Percentiles rank a stretch among this genome's conserved stretches.
These are phyloP conservation scores for Clonostachys byssicola DNA, from an alignment of 2,329 filamentous ascomycete species.

Conservation along the genomic window DNA sequence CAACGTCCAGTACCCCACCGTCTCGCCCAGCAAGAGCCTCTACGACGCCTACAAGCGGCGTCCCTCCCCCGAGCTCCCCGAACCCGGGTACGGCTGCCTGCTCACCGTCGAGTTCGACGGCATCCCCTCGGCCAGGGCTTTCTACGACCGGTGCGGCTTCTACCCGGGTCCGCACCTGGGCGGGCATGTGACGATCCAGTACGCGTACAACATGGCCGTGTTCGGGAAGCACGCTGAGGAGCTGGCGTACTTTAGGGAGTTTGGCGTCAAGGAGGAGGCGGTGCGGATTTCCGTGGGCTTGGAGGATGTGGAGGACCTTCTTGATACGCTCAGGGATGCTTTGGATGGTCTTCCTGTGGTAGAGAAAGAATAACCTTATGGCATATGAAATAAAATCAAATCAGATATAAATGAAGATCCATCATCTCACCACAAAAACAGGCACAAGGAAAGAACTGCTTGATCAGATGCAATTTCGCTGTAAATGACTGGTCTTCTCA, in stretches of 20 bases:
- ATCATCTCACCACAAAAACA: no score
- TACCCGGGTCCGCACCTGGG: constrained; percentile 50
- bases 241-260: constrained; percentile 25
- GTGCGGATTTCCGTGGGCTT: constrained; percentile 42
- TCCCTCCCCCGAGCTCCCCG: constrained; percentile 34
- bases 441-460: no score
- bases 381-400: neutral
- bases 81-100: constrained; percentile 51
- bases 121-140: constrained; percentile 32
- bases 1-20: constrained; percentile 38
- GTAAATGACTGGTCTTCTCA: neutral
- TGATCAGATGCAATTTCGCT: no score
- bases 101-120: constrained; percentile 44
- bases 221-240: constrained; percentile 32
- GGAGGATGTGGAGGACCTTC: constrained; percentile 34
- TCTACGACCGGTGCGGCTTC: constrained; percentile 44
- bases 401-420: neutral
- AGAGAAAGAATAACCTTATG: constrained; percentile 1
- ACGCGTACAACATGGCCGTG: constrained; percentile 40
- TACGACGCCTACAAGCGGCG: constrained; percentile 28
- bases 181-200: constrained; percentile 42
- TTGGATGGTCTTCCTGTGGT: constrained; percentile 14
- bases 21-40: constrained; percentile 20
- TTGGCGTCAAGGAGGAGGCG: constrained; percentile 31
- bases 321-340: constrained; percentile 29